Base-by-base conservation (phyloP, 1,139 yeast species). In the Suhomyces wounanorum region DNA sequence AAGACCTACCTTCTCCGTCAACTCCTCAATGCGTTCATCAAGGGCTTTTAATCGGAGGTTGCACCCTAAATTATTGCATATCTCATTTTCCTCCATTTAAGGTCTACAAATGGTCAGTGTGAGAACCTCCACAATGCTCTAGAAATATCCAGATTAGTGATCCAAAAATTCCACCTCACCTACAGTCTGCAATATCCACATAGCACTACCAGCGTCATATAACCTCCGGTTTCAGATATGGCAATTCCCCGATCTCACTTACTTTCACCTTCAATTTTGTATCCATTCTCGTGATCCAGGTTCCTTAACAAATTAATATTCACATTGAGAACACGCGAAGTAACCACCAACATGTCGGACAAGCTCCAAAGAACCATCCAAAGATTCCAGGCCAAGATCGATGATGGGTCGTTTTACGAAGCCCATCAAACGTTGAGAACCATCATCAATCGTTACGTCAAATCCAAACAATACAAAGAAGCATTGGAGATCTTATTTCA, bases 371-470 rank as follows among this genome's bases (percentile, higher is more conserved):
- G 81, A 61, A 85, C 90, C 2, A 69, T 87, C 44, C 82, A 77
- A 31, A 72, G 94, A 54, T 87, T 87, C 70, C 82, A 84, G 61
- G 77, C 79, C 44, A 85, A 88, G 61, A 86, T 92, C 56, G 82
- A 80, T 45, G 79, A 79, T 45, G 91, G 91, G 2, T 88, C 91
- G 49, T 90, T 78, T 70, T 92, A 92, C 64, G 99, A 94, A 65
- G 98, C 98, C 0, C 97, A 92, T 64, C 98, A 92, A 68, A 92
- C 96, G 0, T 78, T 92, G 48, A 76, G 97, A 61, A 90, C 97
- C 8, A 87, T 92, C 52, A 90, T 89, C 43, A 90, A 91, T 58
- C 77, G 99, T 63, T 87, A 89, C 62, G 85, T 88, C 44, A 83
- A 89, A 56, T 67, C 85, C 33, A 82, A 83, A 55, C 83, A 87